These are phyloP conservation scores for Aureobasidium mangrovei DNA, from an alignment of 2,329 filamentous ascomycete species.

Conservation along the genomic window DNA sequence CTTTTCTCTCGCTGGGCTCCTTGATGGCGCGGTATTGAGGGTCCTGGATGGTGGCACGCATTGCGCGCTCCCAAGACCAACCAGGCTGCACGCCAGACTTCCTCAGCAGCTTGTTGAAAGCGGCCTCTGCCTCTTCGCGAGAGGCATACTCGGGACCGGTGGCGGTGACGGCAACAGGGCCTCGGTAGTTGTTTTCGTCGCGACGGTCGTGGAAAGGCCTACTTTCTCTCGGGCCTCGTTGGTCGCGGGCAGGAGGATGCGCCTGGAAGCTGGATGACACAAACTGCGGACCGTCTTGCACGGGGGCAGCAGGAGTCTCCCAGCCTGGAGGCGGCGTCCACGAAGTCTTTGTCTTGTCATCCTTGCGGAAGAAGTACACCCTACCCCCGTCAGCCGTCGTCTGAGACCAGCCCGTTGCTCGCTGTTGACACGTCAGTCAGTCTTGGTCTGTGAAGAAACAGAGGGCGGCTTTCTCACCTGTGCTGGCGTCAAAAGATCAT, in stretches of 20 bases:
- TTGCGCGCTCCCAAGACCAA: constrained; percentile 85
- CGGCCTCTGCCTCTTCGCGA: constrained; percentile 81
- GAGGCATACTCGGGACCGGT: constrained; percentile 62
- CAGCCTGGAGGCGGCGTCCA: constrained; percentile 70
- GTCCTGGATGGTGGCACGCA: constrained; percentile 79
- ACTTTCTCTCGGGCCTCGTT: constrained; percentile 22
- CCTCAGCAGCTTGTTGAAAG: constrained; percentile 83
- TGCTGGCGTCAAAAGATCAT: constrained; percentile 73
- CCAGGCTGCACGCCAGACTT: constrained; percentile 80
- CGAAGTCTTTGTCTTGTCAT: constrained; percentile 73
- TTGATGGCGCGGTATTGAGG: constrained; percentile 88
- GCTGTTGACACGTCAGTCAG: constrained; percentile 52
- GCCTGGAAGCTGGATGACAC: constrained; percentile 31
- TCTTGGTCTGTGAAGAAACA: constrained; percentile 18
- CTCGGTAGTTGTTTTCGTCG: constrained; percentile 26
- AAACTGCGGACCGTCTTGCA: constrained; percentile 15
- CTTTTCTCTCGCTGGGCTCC: constrained; percentile 81
- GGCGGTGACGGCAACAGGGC: constrained; percentile 25
- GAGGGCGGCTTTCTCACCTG: constrained; percentile 50
- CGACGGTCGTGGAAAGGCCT: constrained; percentile 26
- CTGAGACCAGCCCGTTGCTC: constrained; percentile 61
- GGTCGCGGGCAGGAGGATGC: constrained; percentile 25
- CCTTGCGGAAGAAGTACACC: constrained; percentile 89
- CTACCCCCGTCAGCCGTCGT: constrained; percentile 78
- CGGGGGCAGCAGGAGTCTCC: constrained; percentile 11